Percentiles rank a stretch among this genome's conserved stretches.
Conservation (phyloP, 257 asterid genomes). For the Verbascum thapsus region DNA sequence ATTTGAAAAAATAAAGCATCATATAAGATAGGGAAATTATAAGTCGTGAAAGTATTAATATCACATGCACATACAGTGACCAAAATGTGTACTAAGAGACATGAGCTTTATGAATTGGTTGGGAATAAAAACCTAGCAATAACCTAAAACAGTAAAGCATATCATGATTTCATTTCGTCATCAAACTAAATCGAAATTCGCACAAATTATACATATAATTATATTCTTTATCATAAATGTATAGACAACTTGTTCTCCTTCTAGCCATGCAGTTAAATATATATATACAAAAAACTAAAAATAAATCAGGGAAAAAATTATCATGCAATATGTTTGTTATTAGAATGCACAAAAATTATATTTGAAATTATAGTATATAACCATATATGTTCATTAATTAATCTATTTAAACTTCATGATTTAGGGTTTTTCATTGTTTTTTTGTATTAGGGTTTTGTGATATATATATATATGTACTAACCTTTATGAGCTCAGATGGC, state of each 20-base stretch:
- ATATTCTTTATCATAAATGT: conserved; percentile 2
- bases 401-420: neutral
- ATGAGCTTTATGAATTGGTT: conserved; percentile 49
- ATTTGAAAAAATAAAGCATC: neutral
- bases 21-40: conserved; percentile 19
- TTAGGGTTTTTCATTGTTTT: conserved; percentile 5
- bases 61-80: conserved; percentile 13
- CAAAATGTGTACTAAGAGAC: conserved; percentile 45
- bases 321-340: too few species aligned
- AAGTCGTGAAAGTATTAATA: conserved; percentile 34
- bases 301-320: too few species aligned
- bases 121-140: conserved; percentile 39
- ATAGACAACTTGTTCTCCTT: neutral
- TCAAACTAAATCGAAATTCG: conserved; percentile 9
- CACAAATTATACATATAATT: conserved; percentile 21
- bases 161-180: conserved; percentile 37
- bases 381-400: too few species aligned
- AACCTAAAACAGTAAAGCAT: conserved; percentile 28
- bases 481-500: conserved; percentile 87
- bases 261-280: conserved; percentile 2
- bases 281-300: neutral
- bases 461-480: conserved; percentile 19
- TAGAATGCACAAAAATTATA: too few species aligned
- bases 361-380: too few species aligned
- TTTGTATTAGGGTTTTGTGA: neutral